Evolutionary conservation across 2,329 filamentous ascomycete genomes (phyloP), one percentile per base, ranked within the genome.

Genomic region (Aspergillus ruber): DNA sequence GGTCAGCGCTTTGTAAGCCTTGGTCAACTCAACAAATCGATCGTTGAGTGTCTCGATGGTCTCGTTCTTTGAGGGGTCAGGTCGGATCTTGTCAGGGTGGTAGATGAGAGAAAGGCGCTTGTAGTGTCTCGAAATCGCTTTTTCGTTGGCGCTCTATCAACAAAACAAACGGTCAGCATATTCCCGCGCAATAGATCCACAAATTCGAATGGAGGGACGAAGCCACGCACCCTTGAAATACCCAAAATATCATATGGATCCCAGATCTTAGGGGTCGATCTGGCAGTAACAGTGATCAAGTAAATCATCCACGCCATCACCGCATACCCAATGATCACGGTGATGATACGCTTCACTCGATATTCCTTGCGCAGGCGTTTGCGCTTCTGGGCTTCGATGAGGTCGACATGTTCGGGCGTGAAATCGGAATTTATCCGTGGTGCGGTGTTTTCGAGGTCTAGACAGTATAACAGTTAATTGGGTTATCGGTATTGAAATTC

Each of bases 1-100:
- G 4, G 94, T 98, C 43, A 98, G 80, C 3, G 93, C 86, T 72
- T 98, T 95, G 79, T 96, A 98, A 6, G 93, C 93, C 75, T 98
- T 98, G 58, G 89, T 93, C 60, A 97, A 81, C 64, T 97, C 90
- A 48, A 97, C 90, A 74, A 93, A 98, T 67, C 84, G 79, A 50
- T 90, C 79, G 70, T 93, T 98, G 59, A 97, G 79, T 15, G 75
- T 79, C 58, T 97, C 90, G 47, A 83, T 59, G 1, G 93, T 98
- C 70, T 95, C 83, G 71, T 98, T 98, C 74, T 90, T 93, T 53
- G 84, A 74, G 18, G 84, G 74, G 64, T 97, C 88, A 20, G 89
- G 88, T 64, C 80, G 82, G 55, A 88, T 80, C 74, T 98, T 98
- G 77, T 98, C 93, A 36, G 93, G 93, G 67, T 98, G 93, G 70